Conservation (phyloP, 1,284 basidiomycete genomes). For the Amylostereum chailletii region DNA sequence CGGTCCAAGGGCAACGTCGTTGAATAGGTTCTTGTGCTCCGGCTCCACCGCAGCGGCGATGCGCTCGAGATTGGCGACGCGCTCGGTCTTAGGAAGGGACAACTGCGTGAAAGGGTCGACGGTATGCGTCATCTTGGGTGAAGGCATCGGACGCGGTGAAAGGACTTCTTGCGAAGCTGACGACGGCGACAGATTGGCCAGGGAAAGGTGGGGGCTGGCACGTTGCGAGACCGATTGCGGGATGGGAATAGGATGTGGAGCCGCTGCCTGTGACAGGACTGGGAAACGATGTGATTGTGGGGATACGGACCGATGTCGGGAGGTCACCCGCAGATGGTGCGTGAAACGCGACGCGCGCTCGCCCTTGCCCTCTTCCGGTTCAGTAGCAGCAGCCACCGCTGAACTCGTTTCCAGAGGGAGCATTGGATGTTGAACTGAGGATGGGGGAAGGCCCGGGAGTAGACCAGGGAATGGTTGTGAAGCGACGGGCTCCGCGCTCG, state of each 20-base stretch:
- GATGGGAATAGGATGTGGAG: conserved; percentile 1
- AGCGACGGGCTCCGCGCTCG: conserved; percentile 26
- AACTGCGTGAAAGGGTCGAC: conserved; percentile 27
- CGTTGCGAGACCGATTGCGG: background rate
- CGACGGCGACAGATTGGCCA: background rate
- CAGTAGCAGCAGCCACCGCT: conserved; percentile 11
- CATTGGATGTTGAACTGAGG: conserved; percentile 16
- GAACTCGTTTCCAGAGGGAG: conserved; percentile 4
- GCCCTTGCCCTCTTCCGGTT: conserved; percentile 51
- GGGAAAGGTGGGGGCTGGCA: conserved; percentile 1
- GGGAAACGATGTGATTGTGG: conserved; percentile 36
- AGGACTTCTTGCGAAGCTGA: conserved; percentile 28
- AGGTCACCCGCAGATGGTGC: conserved; percentile 47
- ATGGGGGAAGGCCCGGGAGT: conserved; percentile 15
- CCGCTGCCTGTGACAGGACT: conserved; percentile 14
- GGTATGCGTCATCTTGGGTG: conserved; percentile 44
- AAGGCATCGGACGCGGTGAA: conserved; percentile 53
- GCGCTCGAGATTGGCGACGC: conserved; percentile 56
- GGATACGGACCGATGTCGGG: conserved; percentile 51
- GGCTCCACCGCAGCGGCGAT: conserved; percentile 47
- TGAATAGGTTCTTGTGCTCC: conserved; percentile 27
- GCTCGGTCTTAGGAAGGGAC: conserved; percentile 39
- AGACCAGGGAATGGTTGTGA: conserved; percentile 19
- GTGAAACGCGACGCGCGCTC: conserved; percentile 49
- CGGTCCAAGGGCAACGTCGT: conserved; percentile 9